Evolutionary conservation across 805 yeast genomes (phyloP), one percentile per base, ranked within the genome.

Genomic region (Priceomyces fermenticarens): DNA sequence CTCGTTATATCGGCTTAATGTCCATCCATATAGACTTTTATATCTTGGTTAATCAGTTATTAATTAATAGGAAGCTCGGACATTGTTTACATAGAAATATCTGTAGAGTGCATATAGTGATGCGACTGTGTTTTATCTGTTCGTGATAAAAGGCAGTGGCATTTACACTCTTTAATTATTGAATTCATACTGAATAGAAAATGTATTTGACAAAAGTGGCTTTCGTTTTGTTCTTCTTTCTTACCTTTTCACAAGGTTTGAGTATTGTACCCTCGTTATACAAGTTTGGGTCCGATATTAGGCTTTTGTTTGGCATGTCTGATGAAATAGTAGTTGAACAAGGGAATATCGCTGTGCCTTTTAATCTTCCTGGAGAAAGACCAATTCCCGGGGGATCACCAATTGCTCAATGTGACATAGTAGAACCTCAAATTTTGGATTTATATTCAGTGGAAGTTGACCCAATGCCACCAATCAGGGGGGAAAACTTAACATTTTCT

Each of bases 321-420:
- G 13, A 32, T 32, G 16, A 28, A 14, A 12, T 4, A n/a, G 10
- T 30, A 11, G 14, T 15, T 20, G 27, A 39, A 32, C 33, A 40
- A 8, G 41, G 41, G 4, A 41, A 33, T 10, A 36, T 43, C 15
- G 30, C 41, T 11, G 33, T 41, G 16, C 26, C 52, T n/a, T 52
- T 63, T 26, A 73, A 73, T 12, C 65, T 60, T 16, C 58, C 60
- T 5, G 66, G 66, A 44, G 77, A 77, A 28, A 77, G 75, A 52
- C 95, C 95, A 5, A 80, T 91, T 30, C 95, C 96, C 1, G 99
- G 99, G 4, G 88, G 80, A 47, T 85, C 97, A 1, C 98, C 98
- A 12, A 72, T 93, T 27, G 67, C 74, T 42, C 73, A 79, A 41
- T 91, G 99, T 62, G 96, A 89, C 53, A 66, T 77, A 13, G 62